Evolutionary conservation across 192 early-diverging fungal genomes (phyloP), one percentile per base, ranked within the genome.

Genomic region (Coemansia sp.): DNA sequence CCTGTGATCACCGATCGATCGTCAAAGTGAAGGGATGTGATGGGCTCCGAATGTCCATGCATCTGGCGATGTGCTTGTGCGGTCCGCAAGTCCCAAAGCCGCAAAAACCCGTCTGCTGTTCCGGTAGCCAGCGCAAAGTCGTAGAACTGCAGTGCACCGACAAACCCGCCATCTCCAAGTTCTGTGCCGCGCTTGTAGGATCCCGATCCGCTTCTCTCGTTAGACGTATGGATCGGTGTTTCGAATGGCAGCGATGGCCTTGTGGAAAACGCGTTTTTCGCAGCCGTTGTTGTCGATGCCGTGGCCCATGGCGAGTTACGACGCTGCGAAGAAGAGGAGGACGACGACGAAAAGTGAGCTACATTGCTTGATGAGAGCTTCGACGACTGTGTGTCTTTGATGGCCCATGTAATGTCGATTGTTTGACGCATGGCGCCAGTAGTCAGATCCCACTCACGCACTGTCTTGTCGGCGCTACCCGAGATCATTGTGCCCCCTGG

Each of bases 31-130:
- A 91, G 56, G 19, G 70, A 84, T 8, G 88, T 87, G 52, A 89
- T 74, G 5, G 88, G 81, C 52, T 76, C 78, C 53, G 84, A 74
- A 63, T 92, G 91, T 0, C 89, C 89, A 36, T 80, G 61, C 55
- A 92, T 53, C n/a, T 89, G 86, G 20, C 91, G 84, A 59, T 92
- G 91, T 2, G 82, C 74, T 56, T 91, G 89, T 22, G 87, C 87
- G 8, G 91, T 87, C 23, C 91, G 85, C 53, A 90, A 83, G 69
- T 92, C 91, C 89, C 91, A 92, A 83, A 92, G 86, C 56, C 91
- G 75, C 43, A 92, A 74, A 10, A 69, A 84, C 9, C 91, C 91
- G 76, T 92, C 91, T 13, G 82, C 74, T 4, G 89, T 89, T 8
- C 91, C 91, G 33, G 88, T 90, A 10, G 87, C 89, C 50, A 92